Percentiles rank a stretch among this genome's conserved stretches.
Conservation (phyloP, 306 rosid genomes). For the Astragalus membranaceus region DNA sequence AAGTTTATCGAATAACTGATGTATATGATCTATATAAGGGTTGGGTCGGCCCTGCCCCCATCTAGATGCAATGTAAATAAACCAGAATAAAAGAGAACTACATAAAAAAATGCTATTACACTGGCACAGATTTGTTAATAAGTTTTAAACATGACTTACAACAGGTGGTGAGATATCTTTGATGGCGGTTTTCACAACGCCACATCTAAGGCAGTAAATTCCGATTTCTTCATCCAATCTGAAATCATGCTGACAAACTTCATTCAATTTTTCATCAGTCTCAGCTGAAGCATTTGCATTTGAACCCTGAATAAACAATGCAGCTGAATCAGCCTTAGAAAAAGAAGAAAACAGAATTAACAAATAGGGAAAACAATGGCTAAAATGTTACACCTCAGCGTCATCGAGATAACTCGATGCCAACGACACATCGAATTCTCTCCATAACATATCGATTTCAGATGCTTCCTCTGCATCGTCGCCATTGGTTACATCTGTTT, state of each 20-base stretch:
- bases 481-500: conserved; percentile 13
- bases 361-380: neutral
- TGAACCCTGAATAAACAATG: conserved; percentile 46
- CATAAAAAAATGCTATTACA: neutral
- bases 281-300: conserved; percentile 21
- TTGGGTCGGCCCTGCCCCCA: neutral
- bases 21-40: no score
- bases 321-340: conserved; percentile 21
- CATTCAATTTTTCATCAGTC: neutral
- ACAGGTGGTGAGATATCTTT: conserved; percentile 60
- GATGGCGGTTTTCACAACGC: conserved; percentile 59
- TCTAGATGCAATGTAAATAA: neutral
- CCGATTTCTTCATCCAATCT: conserved; percentile 75
- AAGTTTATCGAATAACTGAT: no score
- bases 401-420: conserved; percentile 72
- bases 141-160: conserved; percentile 54
- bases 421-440: conserved; percentile 72
- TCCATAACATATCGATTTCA: conserved; percentile 72
- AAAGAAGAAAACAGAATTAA: neutral
- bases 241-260: conserved; percentile 53
- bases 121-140: neutral
- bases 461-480: conserved; percentile 48
- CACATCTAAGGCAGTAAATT: conserved; percentile 60
- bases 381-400: conserved; percentile 37
- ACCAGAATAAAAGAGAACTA: neutral